phyloP scores from a whole-genome alignment of 306 rosid species.

The Parietaria judaica region DNA sequence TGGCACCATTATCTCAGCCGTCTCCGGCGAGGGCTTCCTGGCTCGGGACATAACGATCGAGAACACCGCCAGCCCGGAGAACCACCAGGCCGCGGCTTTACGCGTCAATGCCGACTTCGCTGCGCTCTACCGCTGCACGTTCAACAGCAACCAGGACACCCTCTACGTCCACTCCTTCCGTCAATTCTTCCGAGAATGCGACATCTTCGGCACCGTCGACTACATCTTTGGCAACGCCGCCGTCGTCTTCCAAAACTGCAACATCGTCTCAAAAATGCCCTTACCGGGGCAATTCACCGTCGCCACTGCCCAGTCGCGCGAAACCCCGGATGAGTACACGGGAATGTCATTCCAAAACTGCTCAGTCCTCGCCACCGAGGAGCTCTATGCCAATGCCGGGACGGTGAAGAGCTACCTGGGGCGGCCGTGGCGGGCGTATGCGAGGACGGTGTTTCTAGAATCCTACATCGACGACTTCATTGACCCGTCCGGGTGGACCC shows the following conservation, averaged over 20 bases:
- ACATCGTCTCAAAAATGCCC: constrained; percentile 49
- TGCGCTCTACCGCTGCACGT: constrained; percentile 50
- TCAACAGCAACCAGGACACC: constrained; percentile 64
- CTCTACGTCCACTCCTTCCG: constrained; percentile 66
- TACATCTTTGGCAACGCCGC: constrained; percentile 80
- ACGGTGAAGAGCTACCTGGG: constrained; percentile 60
- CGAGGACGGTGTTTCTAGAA: constrained; percentile 47
- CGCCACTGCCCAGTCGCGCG: constrained; percentile 64
- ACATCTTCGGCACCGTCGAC: constrained; percentile 68
- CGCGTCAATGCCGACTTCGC: constrained; percentile 65
- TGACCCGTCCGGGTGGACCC: constrained; percentile 54
- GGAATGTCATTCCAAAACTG: constrained; percentile 80
- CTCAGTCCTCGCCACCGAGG: constrained; percentile 43
- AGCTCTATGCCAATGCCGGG: constrained; percentile 25
- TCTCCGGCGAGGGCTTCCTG: constrained; percentile 73
- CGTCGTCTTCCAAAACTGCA: constrained; percentile 49
- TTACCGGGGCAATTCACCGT: constrained; percentile 50
- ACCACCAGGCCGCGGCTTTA: constrained; percentile 69
- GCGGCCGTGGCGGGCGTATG: constrained; percentile 58
- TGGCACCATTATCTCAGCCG: constrained; percentile 30
- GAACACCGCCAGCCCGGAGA: constrained; percentile 65
- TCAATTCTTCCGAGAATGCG: constrained; percentile 77
- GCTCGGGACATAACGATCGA: constrained; percentile 61
- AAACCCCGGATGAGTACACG: constrained; percentile 46
- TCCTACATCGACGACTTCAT: constrained; percentile 54